phyloP scores from a whole-genome alignment of 371 early-diverging fungal genomes.

The Apophysomyces elegans region DNA sequence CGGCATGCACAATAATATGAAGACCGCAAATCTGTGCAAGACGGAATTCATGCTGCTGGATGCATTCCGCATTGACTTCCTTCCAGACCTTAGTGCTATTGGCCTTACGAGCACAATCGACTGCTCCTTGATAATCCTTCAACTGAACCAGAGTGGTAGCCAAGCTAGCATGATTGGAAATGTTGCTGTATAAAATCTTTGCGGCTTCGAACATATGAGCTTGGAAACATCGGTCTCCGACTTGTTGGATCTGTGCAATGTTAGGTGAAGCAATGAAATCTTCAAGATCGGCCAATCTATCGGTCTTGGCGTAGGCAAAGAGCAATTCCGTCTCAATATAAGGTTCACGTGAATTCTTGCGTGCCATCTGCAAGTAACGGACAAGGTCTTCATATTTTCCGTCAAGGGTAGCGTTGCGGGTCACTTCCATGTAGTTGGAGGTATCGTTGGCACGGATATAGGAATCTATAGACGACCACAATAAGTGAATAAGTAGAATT shows the following conservation, averaged over 20 bases:
- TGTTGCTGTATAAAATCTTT: conserved; percentile 88
- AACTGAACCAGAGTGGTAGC: conserved; percentile 94
- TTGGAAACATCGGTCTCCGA: conserved; percentile 96
- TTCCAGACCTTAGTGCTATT: conserved; percentile 97
- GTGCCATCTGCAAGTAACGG: conserved; percentile 91
- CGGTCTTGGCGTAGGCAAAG: conserved; percentile 94
- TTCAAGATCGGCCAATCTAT: conserved; percentile 90
- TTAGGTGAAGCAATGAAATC: conserved; percentile 91
- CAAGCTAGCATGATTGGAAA: conserved; percentile 95
- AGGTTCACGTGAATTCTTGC: conserved; percentile 91
- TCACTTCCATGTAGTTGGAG: conserved; percentile 90
- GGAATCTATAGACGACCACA: conserved; percentile 59
- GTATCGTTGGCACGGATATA: conserved; percentile 95
- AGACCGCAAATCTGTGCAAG: conserved; percentile 98
- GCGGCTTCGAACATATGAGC: conserved; percentile 93
- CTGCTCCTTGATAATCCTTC: conserved; percentile 94
- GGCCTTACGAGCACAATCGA: conserved; percentile 97
- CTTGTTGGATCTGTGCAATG: conserved; percentile 87
- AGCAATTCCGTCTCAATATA: conserved; percentile 91
- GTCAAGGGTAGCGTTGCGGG: conserved; percentile 74
- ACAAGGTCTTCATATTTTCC: conserved; percentile 93
- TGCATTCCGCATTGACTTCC: conserved; percentile 95
- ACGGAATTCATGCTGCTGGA: conserved; percentile 91
- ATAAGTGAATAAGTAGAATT: background rate
- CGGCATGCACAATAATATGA: conserved; percentile 94